Evolutionary conservation across 2,329 filamentous ascomycete genomes (phyloP).

Genomic region (Verticillium zaregamsianum): DNA sequence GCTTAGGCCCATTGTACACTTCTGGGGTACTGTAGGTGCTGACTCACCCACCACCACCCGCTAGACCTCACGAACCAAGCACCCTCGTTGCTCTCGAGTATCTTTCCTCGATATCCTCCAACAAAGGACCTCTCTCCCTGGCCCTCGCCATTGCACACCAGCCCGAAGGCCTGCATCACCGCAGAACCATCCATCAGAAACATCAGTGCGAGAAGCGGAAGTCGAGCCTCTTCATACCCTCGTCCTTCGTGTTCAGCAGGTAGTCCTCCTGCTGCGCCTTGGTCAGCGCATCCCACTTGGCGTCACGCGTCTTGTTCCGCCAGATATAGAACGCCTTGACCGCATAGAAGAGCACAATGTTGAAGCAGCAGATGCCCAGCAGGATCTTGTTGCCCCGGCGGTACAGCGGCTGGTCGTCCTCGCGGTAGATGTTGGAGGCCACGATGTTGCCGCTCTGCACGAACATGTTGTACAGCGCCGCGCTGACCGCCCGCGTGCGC

Average conservation of each 20-base stretch:
- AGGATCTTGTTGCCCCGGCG: slow-evolving; percentile 44
- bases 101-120: too few relatives aligned
- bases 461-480: slow-evolving; percentile 45
- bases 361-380: slow-evolving; percentile 41
- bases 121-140: too few relatives aligned
- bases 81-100: too few relatives aligned
- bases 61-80: too few relatives aligned
- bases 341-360: slow-evolving; percentile 39
- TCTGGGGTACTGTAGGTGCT: too few relatives aligned
- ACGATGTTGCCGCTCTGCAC: slow-evolving; percentile 40
- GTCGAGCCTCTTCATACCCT: slow-evolving; percentile 51
- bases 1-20: too few relatives aligned
- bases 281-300: slow-evolving; percentile 37
- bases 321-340: slow-evolving; percentile 44
- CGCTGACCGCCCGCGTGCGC: slow-evolving; percentile 41
- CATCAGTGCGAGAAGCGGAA: slow-evolving; percentile 47
- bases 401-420: slow-evolving; percentile 51
- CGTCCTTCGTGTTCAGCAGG: slow-evolving; percentile 42
- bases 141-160: too few relatives aligned
- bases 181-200: too few relatives aligned
- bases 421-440: slow-evolving; percentile 47
- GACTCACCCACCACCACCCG: too few relatives aligned
- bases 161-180: too few relatives aligned
- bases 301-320: slow-evolving; percentile 39
- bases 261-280: slow-evolving; percentile 44